A percentile compares a stretch with the other conserved stretches of the same genome.
phyloP scores from a whole-genome alignment of 108 stramenopile species.

The Stephanodiscus minutulus region DNA sequence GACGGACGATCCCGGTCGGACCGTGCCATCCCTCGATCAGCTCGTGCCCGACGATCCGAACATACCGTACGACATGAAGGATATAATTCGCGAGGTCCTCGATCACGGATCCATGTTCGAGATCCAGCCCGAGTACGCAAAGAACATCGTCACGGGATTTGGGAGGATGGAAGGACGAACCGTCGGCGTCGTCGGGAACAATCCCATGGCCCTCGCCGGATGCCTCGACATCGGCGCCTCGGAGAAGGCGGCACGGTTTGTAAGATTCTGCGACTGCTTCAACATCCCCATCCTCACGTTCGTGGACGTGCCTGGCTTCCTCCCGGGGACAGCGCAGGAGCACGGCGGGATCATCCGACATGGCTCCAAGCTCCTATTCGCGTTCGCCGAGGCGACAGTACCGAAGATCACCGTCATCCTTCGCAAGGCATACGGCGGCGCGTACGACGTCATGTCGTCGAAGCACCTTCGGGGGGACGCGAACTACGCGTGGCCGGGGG shows the following conservation, averaged over 20 bases:
- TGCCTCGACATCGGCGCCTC: conserved; percentile 97
- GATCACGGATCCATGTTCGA: conserved; percentile 96
- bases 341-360: conserved; percentile 95
- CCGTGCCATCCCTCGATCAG: conserved; percentile 83
- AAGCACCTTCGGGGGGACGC: conserved; percentile 97
- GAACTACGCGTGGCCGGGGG: conserved; percentile 99
- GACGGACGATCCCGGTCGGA: conserved; percentile 83
- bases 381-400: conserved; percentile 98
- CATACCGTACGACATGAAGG: conserved; percentile 92
- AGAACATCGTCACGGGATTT: conserved; percentile 97
- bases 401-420: conserved; percentile 98
- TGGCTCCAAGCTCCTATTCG: conserved; percentile 98
- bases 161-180: conserved; percentile 94
- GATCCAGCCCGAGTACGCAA: conserved; percentile 94
- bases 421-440: conserved; percentile 99
- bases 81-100: conserved; percentile 87
- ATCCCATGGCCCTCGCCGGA: conserved; percentile 95
- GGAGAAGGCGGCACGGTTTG: conserved; percentile 97
- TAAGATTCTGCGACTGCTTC: conserved; percentile 97
- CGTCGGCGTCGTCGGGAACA: conserved; percentile 98
- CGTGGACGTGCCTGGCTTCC: conserved; percentile 99
- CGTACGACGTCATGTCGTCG: conserved; percentile 99
- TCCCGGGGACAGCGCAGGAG: conserved; percentile 95
- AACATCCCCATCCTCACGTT: conserved; percentile 98
- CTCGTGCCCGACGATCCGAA: conserved; percentile 99